Evolutionary conservation across 306 rosid genomes (phyloP), one percentile per base, ranked within the genome.

Genomic region (Cyclanthera cordifolia): DNA sequence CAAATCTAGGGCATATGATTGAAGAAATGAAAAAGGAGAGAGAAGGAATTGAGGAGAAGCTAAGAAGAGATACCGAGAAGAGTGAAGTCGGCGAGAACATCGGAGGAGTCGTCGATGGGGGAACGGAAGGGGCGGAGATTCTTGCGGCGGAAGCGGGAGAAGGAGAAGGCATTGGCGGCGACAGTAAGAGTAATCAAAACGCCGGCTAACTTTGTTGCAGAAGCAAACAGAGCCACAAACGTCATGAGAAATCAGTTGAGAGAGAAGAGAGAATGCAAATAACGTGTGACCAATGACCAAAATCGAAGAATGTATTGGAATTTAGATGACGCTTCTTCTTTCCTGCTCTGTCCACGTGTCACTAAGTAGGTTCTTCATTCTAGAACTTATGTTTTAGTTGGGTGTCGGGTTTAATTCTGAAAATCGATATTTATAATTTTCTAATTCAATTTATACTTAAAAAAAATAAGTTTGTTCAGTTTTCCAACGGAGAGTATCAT

Each of bases 201-300:
- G 65, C 93, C 91, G 81, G 89, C 93, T 72, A 92, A 79, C 85
- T 92, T 89, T 16, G 98, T 87, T 6, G 87, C 96, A 4, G 89
- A 34, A 30, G 79, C 53, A 75, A 92, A 92, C 57, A 92, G 76
- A 9, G 87, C 75, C 5, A 75, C 80, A 0, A 83, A 51, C 67
- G 95, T 70, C 98, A 92, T 86, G 21, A 3, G 32, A 37, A 28
- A 2, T 9, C 16, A 19, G 60, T 21, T n/a, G n/a, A n/a, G n/a
- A n/a, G 5, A 4, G 15, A 11, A 27, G 19, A 2, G 16, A 39
- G 13, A 10, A 2, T 10, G 17, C 15, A 2, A 1, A 37, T 5
- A 5, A 65, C 15, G 21, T 3, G 45, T 23, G 32, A 9, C 59
- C 9, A 57, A 8, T 53, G 4, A 28, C 32, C 32, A 28, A 28